Evolutionary conservation across 148 eudicot genomes (phyloP), one percentile per base, ranked within the genome.

Genomic region (Chenopodium suecicum): DNA sequence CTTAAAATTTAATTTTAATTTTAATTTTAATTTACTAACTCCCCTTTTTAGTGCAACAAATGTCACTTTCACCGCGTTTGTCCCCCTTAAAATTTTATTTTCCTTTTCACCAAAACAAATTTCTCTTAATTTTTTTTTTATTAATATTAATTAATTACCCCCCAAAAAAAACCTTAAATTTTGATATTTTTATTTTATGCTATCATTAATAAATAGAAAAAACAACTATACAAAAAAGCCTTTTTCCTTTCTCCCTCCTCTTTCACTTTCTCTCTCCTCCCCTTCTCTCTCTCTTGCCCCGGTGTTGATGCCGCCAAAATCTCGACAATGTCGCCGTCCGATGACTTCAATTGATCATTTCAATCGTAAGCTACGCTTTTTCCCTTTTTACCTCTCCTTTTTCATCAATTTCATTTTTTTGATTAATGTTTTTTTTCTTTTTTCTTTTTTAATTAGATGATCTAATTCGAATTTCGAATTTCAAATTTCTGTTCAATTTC

Each of bases 241-340:
- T 25, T 66, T 72, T 72, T 56, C 54, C 84, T 58, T 29, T 77
- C 77, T 70, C 52, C n/a, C 65, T 23, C 66, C 58, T 12, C 68
- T 7, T 69, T 69, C 75, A 68, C 63, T 58, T 17, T 56, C 58
- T 82, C 75, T 58, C 50, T 52, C 32, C 74, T 27, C 71, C 62
- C 41, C 17, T 22, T 1, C 50, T 8, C 22, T 47, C 41, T 37
- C 63, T 75, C 37, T 31, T 56, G 41, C 12, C 31, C 77, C 82
- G 84, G 85, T 73, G 88, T 87, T 81, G 87, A 80, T 90, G 86
- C 92, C 91, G 89, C 87, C 86, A 66, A 80, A 85, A 74, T 87
- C 87, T 83, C 87, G 79, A 81, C 92, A 90, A 85, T 90, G 89
- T 85, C 86, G 90, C 88, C 86, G 65, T 81, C 86, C 83, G 83